Conservation (phyloP, 441 rosid genomes). For the Arabidopsis lyrata region DNA sequence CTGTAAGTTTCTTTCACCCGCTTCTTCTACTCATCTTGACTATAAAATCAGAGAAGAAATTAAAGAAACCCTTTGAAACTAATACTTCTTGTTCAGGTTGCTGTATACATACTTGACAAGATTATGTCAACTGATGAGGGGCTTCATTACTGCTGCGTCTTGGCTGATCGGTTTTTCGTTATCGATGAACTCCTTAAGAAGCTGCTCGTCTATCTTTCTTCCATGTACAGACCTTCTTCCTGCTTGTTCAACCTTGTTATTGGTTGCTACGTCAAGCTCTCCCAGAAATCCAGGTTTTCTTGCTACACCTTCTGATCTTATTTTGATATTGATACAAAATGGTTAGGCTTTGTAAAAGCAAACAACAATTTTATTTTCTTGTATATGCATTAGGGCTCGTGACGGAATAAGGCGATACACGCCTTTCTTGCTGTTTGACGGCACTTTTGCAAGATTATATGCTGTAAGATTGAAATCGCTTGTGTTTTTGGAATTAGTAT, state of each 20-base stretch:
- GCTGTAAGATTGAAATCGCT: slow-evolving; percentile 43
- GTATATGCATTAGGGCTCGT: slow-evolving; percentile 45
- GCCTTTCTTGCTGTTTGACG: slow-evolving; percentile 45
- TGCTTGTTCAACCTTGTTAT: slow-evolving; percentile 45
- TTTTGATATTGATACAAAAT: not conserved
- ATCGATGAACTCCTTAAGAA: slow-evolving; percentile 40
- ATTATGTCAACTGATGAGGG: slow-evolving; percentile 49
- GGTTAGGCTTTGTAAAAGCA: not conserved
- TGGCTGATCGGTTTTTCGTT: slow-evolving; percentile 47
- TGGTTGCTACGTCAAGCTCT: slow-evolving; percentile 51
- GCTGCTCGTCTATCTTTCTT: slow-evolving; percentile 40
- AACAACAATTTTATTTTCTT: not conserved
- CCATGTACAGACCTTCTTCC: slow-evolving; percentile 27
- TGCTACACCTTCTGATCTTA: not conserved
- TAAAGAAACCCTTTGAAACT: slow-evolving; percentile 10
- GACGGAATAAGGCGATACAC: slow-evolving; percentile 34
- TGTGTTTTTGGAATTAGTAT: not conserved
- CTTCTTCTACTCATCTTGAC: slow-evolving; percentile 3
- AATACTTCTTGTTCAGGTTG: slow-evolving; percentile 44
- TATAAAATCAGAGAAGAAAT: not conserved
- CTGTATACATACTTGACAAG: slow-evolving; percentile 48
- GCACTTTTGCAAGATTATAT: slow-evolving; percentile 38
- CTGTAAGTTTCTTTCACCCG: slow-evolving; percentile 45
- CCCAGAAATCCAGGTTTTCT: slow-evolving; percentile 50
- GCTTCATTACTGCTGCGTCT: slow-evolving; percentile 50